Conservation (phyloP, 106 monocot genomes). For the Acorus gramineus region DNA sequence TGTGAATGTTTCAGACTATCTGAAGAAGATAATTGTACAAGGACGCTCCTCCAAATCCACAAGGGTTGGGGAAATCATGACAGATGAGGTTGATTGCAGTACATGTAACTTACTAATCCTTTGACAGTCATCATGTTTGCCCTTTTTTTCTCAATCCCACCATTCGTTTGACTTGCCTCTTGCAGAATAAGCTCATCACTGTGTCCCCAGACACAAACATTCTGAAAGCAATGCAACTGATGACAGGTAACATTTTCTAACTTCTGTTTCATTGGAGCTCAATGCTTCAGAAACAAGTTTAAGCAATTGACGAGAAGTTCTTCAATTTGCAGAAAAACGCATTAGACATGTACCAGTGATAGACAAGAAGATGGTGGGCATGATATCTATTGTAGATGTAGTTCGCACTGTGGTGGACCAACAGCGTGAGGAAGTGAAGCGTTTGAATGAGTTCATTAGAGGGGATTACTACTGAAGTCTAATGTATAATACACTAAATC, state of each 20-base stretch:
- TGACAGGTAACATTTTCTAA: slow-evolving; percentile 28
- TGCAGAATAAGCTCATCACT: slow-evolving; percentile 49
- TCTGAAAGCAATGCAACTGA: slow-evolving; percentile 67
- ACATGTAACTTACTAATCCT: background rate
- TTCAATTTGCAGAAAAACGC: slow-evolving; percentile 32
- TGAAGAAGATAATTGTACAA: slow-evolving; percentile 44
- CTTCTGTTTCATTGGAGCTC: background rate
- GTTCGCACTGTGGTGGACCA: slow-evolving; percentile 52
- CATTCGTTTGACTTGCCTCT: background rate
- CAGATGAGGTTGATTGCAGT: slow-evolving; percentile 32
- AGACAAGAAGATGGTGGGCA: slow-evolving; percentile 53
- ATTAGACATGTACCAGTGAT: slow-evolving; percentile 60
- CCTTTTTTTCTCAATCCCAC: background rate
- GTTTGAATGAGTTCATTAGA: slow-evolving; percentile 43
- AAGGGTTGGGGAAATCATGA: slow-evolving; percentile 68
- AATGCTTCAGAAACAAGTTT: too few species aligned
- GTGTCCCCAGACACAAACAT: slow-evolving; percentile 52
- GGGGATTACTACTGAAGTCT: slow-evolving; percentile 42
- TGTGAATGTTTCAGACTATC: slow-evolving; percentile 27
- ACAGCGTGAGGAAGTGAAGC: slow-evolving; percentile 49
- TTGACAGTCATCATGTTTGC: background rate
- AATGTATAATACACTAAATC: too few species aligned
- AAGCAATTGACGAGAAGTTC: background rate
- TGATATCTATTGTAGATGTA: slow-evolving; percentile 61
- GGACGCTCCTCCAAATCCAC: slow-evolving; percentile 45